Percentiles rank a stretch among this genome's conserved stretches.
Evolutionary conservation across 805 yeast species (phyloP).

Genomic region (Lachancea waltii): DNA sequence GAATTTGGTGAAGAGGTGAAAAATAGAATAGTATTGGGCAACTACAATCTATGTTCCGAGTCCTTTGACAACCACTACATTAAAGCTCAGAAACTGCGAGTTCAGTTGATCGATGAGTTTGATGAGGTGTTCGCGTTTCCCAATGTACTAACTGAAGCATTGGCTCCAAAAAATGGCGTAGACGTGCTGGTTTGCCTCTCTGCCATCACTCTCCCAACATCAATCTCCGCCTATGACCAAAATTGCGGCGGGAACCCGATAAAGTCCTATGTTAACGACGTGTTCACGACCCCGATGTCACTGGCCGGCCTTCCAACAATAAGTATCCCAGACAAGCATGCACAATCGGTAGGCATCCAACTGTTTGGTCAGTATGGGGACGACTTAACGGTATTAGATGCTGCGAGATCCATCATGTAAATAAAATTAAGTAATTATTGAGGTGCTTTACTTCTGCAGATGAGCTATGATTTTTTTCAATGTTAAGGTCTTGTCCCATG

Average conservation of each 20-base stretch:
- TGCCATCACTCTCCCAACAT: constrained; percentile 50
- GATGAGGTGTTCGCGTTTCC: constrained; percentile 51
- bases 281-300: constrained; percentile 83
- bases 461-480: constrained; percentile 13
- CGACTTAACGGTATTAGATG: constrained; percentile 54
- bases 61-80: constrained; percentile 63
- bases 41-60: constrained; percentile 74
- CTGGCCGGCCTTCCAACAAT: constrained; percentile 88
- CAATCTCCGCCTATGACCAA: constrained; percentile 38
- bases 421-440: constrained; percentile 3
- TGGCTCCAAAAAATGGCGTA: constrained; percentile 35
- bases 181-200: constrained; percentile 78
- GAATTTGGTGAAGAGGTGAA: constrained; percentile 76
- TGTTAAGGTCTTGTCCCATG: constrained; percentile 41
- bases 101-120: constrained; percentile 56
- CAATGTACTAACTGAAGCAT: constrained; percentile 35
- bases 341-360: constrained; percentile 59
- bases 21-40: constrained; percentile 77
- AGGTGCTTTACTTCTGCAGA: background rate
- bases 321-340: constrained; percentile 52
- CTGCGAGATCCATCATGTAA: constrained; percentile 18
- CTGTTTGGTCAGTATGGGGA: constrained; percentile 81
- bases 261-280: constrained; percentile 70
- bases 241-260: constrained; percentile 40
- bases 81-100: constrained; percentile 66